Conservation (phyloP, 495 filamentous ascomycete species). For the Penicillium canariense region DNA sequence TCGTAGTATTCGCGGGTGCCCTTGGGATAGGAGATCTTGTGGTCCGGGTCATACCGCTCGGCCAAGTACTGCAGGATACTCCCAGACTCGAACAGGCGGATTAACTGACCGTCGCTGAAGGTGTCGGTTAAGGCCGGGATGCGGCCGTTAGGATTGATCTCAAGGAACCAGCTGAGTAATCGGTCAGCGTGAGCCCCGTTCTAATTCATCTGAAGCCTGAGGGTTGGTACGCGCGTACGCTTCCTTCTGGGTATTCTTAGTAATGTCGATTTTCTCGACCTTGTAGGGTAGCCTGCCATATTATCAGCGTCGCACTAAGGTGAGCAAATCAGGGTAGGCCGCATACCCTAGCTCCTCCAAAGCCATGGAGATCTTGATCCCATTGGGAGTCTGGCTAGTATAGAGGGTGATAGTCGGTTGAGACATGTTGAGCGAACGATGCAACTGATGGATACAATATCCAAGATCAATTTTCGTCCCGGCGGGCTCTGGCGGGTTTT, state of each 20-base stretch:
- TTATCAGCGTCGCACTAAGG: conserved; percentile 14
- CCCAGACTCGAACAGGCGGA: conserved; percentile 80
- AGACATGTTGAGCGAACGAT: conserved; percentile 23
- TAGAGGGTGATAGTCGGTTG: conserved; percentile 49
- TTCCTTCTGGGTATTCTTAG: conserved; percentile 76
- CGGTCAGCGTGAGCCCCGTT: background rate
- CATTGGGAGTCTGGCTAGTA: conserved; percentile 54
- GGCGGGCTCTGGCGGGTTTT: background rate
- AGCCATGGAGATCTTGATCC: conserved; percentile 77
- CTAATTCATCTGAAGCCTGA: background rate
- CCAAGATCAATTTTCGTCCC: background rate
- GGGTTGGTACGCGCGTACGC: conserved; percentile 38
- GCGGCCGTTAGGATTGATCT: conserved; percentile 92
- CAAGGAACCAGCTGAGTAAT: conserved; percentile 67
- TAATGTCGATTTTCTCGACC: conserved; percentile 65
- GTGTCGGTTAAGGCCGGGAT: conserved; percentile 89
- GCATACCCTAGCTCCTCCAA: conserved; percentile 77
- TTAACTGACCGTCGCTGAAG: conserved; percentile 65
- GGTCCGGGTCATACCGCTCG: conserved; percentile 73
- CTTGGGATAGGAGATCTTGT: conserved; percentile 79
- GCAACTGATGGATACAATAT: background rate
- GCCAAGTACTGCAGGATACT: conserved; percentile 85
- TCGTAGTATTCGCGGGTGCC: conserved; percentile 77
- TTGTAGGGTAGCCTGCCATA: conserved; percentile 53
- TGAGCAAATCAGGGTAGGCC: background rate